A percentile compares a stretch with the other conserved stretches of the same genome.
phyloP scores from a whole-genome alignment of 495 filamentous ascomycete species.

The Penicillium roqueforti region DNA sequence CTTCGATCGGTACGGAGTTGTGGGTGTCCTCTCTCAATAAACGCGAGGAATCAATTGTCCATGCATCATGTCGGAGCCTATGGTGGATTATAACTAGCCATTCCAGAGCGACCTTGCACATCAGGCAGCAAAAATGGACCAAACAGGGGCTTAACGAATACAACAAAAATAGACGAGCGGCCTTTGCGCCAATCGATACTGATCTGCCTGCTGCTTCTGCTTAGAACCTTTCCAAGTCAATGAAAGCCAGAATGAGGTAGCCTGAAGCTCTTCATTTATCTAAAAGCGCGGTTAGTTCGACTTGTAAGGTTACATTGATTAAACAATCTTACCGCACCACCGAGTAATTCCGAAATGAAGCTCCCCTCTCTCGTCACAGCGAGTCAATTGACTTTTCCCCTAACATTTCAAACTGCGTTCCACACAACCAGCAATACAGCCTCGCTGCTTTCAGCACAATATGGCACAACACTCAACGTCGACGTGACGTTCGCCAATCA shows the following conservation, averaged over 20 bases:
- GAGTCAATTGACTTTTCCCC: not conserved
- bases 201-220: not conserved
- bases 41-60: too few relatives aligned
- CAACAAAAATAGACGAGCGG: not conserved
- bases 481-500: slow-evolving; percentile 22
- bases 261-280: too few relatives aligned
- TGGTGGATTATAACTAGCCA: too few relatives aligned
- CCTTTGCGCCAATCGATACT: not conserved
- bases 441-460: slow-evolving; percentile 14
- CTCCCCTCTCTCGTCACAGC: not conserved
- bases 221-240: not conserved
- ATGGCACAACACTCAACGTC: slow-evolving; percentile 23
- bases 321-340: too few relatives aligned
- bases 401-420: not conserved
- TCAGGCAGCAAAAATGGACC: too few relatives aligned
- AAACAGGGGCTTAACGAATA: not conserved
- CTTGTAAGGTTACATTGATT: not conserved
- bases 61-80: too few relatives aligned
- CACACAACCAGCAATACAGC: not conserved
- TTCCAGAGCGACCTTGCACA: too few relatives aligned
- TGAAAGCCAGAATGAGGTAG: too few relatives aligned
- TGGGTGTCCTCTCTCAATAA: too few relatives aligned
- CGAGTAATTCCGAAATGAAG: too few relatives aligned
- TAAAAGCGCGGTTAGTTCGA: not conserved
- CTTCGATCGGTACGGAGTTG: too few relatives aligned